Base-by-base conservation (phyloP, 345 rosid genomes). In the Clausena lansium region DNA sequence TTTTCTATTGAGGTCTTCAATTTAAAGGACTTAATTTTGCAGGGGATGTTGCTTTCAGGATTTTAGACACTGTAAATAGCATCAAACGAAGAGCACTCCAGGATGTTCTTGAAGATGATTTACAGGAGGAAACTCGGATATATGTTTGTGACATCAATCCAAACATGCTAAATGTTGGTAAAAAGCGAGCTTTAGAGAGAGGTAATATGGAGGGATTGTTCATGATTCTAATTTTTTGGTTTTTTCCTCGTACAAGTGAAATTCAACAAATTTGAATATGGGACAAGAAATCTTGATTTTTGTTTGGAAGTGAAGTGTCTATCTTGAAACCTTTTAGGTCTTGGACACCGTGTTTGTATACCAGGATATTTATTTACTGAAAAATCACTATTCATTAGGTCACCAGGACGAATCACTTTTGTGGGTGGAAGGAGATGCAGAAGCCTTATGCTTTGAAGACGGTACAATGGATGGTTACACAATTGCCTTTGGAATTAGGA, bases 361-460 rank as follows among this genome's bases (percentile, higher is more conserved):
- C 5, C 5, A 45, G 50, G 50, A 13, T 45, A 45, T 45, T 13
- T 45, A 45, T 45, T 45, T 45, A 45, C 17, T 45, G 50, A 11
- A 45, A 3, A 45, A 45, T 45, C 10, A 45, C 50, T 45, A 10
- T 45, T 45, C 17, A 45, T 11, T 45, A 45, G 50, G 50, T 45
- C 15, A 13, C 50, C 50, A 3, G 62, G 86, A 84, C 77, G 88
- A 94, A 78, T 86, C 97, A 57, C 94, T 96, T 28, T 76, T 81
- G 71, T 96, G 98, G 98, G 93, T 90, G 71, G 91, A 90, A 82
- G 99, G 99, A 78, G 91, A 94, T 85, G 99, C 97, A 65, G 98
- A 94, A 85, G 91, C 91, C 73, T 80, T 96, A 87, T 85, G 83
- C 81, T 96, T 96, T 72, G 86, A 78, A 73, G 90, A 92, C 76